Evolutionary conservation across 805 yeast genomes (phyloP), one percentile per base, ranked within the genome.

Genomic region (Cyberlindnera meyerae): DNA sequence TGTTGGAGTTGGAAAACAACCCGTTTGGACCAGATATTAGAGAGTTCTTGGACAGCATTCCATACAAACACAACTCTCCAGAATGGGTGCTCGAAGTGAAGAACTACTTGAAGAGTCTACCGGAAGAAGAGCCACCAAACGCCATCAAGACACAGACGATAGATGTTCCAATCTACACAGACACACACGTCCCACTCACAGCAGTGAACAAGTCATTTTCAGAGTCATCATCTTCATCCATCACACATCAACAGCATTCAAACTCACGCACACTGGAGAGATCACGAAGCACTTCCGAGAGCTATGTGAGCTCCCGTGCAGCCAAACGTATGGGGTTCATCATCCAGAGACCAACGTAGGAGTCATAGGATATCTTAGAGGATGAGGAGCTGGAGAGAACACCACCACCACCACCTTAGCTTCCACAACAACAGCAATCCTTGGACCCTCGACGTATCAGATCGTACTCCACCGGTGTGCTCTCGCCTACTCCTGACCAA

Each of bases 311-410:
- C 7, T 70, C 82, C n/a, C 69, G 77, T 37, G 84, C 86, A 5
- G 75, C 85, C 0, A 76, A 82, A 52, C 65, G 90, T 44, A 82
- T 80, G 88, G 90, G 89, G 0, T 71, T 82, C 36, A 76, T 82
- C 26, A 72, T 75, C 35, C 75, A 73, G 37, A 49, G 56, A 42
- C 48, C 54, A 24, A 42, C 33, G 24, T 67, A 55, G 31, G 55
- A 49, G 30, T 68, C 55, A 29, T 54, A 47, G 24, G 45, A 38
- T 11, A 37, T 60, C 8, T 48, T 50, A 5, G 54, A 61, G 25
- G 61, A 62, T 18, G 47, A 36, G 6, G 43, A 43, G n/a, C 9
- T 33, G 8, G 25, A 24, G 16, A 22, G 43, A n/a, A n/a, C 38
- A n/a, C 34, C 14, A n/a, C 21, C 14, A 27, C 31, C 18, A 16